Evolutionary conservation across 441 rosid species (phyloP), one percentile per base, ranked within the genome.

Genomic region (Adansonia gregorii): DNA sequence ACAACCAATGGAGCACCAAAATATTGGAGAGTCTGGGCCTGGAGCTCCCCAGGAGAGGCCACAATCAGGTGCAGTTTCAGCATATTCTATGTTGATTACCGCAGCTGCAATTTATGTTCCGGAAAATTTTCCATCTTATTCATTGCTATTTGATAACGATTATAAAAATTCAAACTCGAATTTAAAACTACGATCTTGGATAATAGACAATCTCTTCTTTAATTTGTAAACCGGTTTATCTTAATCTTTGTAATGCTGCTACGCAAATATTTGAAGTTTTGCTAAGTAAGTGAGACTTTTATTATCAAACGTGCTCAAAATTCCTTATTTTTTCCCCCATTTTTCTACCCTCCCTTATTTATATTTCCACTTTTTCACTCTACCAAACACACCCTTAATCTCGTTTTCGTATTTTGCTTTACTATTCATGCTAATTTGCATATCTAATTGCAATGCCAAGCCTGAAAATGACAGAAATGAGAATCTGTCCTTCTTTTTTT

Each of bases 41-140:
- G 78, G 72, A 46, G 77, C 54, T 59, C 76, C 82, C 12, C 52
- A 71, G 1, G 85, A 84, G 0, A 83, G 82, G 76, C 83, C 17
- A 55, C 83, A 76, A 64, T 83, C 90, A 81, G 95, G 88, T 86
- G 69, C 49, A 55, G 10, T 35, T 60, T 24, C 66, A 4, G 35
- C 41, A 59, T 75, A 51, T 76, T 67, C 14, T 76, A 60, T 2
- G 79, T 82, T 63, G n/a, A 63, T 27, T 24, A 14, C 12, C 45
- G 19, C 52, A 55, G 66, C 35, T 10, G 5, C 17, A 60, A 9
- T 59, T 59, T 1, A 54, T 54, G 20, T 54, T 54, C 19, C 20
- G n/a, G 6, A 6, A 54, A 54, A 15, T 35, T 35, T 35, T 35
- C 39, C 3, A 35, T 35, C 39, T 35, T 35, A 35, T 35, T 35